phyloP scores from a whole-genome alignment of 2,329 filamentous ascomycete genomes.

The Pestalotiopsis fici region DNA sequence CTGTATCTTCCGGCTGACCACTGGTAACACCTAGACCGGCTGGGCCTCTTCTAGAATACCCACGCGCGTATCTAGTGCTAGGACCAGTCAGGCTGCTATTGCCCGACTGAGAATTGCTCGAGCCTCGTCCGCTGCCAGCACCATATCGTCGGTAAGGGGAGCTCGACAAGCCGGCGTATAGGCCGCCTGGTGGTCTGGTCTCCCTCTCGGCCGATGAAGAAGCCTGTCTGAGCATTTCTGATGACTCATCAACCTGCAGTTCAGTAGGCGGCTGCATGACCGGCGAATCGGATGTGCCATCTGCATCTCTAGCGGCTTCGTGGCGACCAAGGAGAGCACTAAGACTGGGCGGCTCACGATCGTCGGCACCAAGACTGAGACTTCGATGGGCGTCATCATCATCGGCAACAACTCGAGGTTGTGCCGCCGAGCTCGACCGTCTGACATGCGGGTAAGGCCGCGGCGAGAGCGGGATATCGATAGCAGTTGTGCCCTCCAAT shows the following conservation, averaged over 20 bases:
- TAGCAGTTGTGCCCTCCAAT: conserved; percentile 62
- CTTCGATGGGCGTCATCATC: conserved; percentile 65
- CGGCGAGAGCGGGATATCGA: conserved; percentile 74
- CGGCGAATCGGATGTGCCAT: conserved; percentile 30
- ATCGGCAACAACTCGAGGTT: conserved; percentile 54
- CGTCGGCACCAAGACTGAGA: conserved; percentile 67
- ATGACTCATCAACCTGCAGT: conserved; percentile 38
- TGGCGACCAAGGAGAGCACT: conserved; percentile 60
- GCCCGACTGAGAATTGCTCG: conserved; percentile 31
- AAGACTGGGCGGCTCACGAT: conserved; percentile 64
- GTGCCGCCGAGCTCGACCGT: conserved; percentile 70
- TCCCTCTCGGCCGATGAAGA: conserved; percentile 41
- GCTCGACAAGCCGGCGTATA: conserved; percentile 39
- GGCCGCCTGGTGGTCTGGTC: conserved; percentile 45
- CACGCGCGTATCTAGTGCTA: conserved; percentile 30
- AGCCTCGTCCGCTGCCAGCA: conserved; percentile 30
- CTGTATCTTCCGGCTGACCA: conserved; percentile 48
- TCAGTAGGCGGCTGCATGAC: conserved; percentile 43
- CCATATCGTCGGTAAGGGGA: conserved; percentile 51
- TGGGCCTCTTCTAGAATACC: conserved; percentile 33
- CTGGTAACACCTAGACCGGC: conserved; percentile 45
- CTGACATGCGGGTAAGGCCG: conserved; percentile 57
- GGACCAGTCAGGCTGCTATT: conserved; percentile 33
- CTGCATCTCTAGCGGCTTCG: conserved; percentile 33
- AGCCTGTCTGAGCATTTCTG: conserved; percentile 40